Base-by-base conservation (phyloP, 1,139 yeast species). In the Taiozyma sp. region DNA sequence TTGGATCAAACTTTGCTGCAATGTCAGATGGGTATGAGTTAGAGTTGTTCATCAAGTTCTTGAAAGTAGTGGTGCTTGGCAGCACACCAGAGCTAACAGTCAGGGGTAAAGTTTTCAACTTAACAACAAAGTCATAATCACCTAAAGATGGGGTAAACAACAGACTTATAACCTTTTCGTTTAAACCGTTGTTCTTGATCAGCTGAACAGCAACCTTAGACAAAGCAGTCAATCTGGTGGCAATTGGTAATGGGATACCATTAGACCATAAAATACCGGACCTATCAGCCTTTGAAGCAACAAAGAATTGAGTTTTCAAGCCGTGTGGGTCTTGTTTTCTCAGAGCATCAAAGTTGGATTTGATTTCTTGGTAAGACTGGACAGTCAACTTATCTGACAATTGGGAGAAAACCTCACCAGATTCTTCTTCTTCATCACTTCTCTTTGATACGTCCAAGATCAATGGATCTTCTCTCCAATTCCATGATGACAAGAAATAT, bases 401-500 rank as follows among this genome's bases (percentile, higher is more conserved):
- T 54, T 64, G 68, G 36, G 65, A 63, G 51, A 66, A 56, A 7
- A 65, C 61, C 48, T 70, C 73, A 30, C 72, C 64, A 48, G 74
- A 70, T 36, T 68, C 72, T 9, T 70, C 72, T 0, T 70, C 72
- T 0, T 68, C 68, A 38, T 75, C 76, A 29, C 76, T 76, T 50
- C 75, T 75, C 52, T 81, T 83, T 19, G 79, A 76, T 58, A 89
- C 72, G 63, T 92, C 97, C 57, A 93, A 71, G 51, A 92, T 79
- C 56, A 93, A 70, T 2, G 96, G 87, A 47, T 85, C 91, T 57
- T 87, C 96, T 61, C 81, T 84, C 99, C 99, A 93, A 67, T 93
- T 92, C 99, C 99, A 95, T 43, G 71, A 71, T 16, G 96, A 79
- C 45, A 93, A 69, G 62, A 86, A 88, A 48, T 79, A 76, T 44